phyloP scores from a whole-genome alignment of 2,329 filamentous ascomycete species.

The Apiospora pterosperma region DNA sequence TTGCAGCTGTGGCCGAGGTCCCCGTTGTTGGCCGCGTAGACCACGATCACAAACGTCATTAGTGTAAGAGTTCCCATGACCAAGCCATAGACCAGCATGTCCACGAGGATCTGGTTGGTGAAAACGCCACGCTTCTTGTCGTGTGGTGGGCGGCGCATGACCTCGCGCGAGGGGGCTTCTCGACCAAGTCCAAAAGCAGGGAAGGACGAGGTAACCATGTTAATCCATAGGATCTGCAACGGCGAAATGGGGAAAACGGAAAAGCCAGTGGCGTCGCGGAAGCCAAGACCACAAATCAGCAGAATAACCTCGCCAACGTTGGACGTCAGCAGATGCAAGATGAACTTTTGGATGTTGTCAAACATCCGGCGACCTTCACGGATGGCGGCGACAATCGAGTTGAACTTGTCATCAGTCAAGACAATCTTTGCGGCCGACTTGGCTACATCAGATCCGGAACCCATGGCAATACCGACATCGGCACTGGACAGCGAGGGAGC shows the following conservation, averaged over 20 bases:
- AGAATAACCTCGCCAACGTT: constrained; percentile 84
- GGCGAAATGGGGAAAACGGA: constrained; percentile 86
- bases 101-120: constrained; percentile 71
- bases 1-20: constrained; percentile 63
- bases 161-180: constrained; percentile 69
- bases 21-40: constrained; percentile 54
- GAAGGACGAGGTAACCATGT: constrained; percentile 85
- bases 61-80: constrained; percentile 71
- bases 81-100: constrained; percentile 76
- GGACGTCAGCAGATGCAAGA: constrained; percentile 73
- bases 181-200: constrained; percentile 86
- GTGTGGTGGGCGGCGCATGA: constrained; percentile 79
- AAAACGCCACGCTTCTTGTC: constrained; percentile 67
- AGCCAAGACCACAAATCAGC: constrained; percentile 75
- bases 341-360: constrained; percentile 86
- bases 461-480: constrained; percentile 89
- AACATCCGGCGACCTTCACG: constrained; percentile 82
- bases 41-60: constrained; percentile 62
- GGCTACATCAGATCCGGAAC: constrained; percentile 81
- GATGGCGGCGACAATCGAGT: constrained; percentile 78
- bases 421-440: constrained; percentile 82
- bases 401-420: constrained; percentile 84
- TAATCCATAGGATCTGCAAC: constrained; percentile 89
- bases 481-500: constrained; percentile 76
- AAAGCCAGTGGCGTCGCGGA: constrained; percentile 67